Evolutionary conservation across 352 stramenopile species (phyloP).

Genomic region (Phytophthora megakarya): DNA sequence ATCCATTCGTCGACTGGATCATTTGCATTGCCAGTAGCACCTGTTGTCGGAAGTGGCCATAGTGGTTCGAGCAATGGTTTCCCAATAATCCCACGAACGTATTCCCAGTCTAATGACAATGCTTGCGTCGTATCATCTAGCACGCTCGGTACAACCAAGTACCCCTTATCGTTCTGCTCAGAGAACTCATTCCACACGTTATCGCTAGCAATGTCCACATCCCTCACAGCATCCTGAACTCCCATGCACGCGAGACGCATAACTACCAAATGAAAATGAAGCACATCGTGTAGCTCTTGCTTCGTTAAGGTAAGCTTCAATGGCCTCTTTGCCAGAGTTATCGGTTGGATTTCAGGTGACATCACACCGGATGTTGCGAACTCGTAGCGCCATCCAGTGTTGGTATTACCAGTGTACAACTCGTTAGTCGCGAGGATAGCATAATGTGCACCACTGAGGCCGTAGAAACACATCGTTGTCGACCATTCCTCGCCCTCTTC

Average conservation of each 20-base stretch:
- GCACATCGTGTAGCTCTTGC: conserved; percentile 56
- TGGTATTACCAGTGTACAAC: conserved; percentile 82
- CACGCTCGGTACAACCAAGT: conserved; percentile 75
- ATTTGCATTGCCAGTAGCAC: conserved; percentile 9
- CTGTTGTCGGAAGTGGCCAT: conserved; percentile 59
- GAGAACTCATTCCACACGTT: conserved; percentile 84
- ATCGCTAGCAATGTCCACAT: conserved; percentile 63
- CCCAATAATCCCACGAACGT: conserved; percentile 62
- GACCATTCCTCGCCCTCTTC: conserved; percentile 45
- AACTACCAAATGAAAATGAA: conserved; percentile 79
- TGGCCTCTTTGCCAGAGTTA: conserved; percentile 62
- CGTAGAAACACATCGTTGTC: conserved; percentile 82
- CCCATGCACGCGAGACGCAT: conserved; percentile 85
- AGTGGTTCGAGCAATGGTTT: conserved; percentile 68
- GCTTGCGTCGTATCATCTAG: conserved; percentile 29
- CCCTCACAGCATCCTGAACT: conserved; percentile 69
- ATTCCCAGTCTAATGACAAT: conserved; percentile 65
- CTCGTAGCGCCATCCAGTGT: conserved; percentile 81
- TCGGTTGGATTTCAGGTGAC: conserved; percentile 56
- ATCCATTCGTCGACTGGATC: conserved; percentile 61
- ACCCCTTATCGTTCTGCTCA: conserved; percentile 88
- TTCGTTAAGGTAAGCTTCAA: conserved; percentile 52
- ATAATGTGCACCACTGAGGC: conserved; percentile 65
- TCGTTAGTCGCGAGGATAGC: conserved; percentile 79
- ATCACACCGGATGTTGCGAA: conserved; percentile 83